phyloP scores from a whole-genome alignment of 345 rosid species.

The Excoecaria agallocha region DNA sequence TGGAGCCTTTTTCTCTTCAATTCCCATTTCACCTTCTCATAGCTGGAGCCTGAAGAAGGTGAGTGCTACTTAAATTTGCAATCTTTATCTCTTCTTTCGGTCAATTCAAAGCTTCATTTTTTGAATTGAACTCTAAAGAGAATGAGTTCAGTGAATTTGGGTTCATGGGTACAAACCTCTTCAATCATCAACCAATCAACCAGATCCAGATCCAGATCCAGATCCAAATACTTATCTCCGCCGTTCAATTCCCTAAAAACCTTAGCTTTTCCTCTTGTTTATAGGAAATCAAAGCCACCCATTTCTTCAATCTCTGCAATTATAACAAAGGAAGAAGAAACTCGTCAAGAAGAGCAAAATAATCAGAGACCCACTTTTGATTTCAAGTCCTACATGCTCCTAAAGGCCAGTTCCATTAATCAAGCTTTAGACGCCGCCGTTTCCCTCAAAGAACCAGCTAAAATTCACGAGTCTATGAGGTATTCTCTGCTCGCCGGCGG shows the following conservation, averaged over 20 bases:
- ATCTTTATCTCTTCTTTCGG: neutral
- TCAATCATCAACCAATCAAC: constrained; percentile 22
- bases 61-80: neutral
- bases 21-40: neutral
- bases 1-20: neutral
- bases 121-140: neutral
- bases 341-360: constrained; percentile 33
- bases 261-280: constrained; percentile 8
- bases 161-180: constrained; percentile 40
- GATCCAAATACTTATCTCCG: constrained; percentile 27
- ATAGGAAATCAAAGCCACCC: constrained; percentile 19
- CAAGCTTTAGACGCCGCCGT: constrained; percentile 68
- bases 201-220: constrained; percentile 46
- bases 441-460: constrained; percentile 57
- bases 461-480: constrained; percentile 91
- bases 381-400: constrained; percentile 71
- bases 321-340: constrained; percentile 45
- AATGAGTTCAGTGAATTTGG: constrained; percentile 55
- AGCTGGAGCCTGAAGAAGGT: neutral
- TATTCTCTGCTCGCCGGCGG: constrained; percentile 90
- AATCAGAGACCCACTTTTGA: constrained; percentile 45
- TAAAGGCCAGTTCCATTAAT: constrained; percentile 57
- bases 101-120: neutral
- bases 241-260: constrained; percentile 17
- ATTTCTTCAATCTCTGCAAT: constrained; percentile 43